Evolutionary conservation across 208 protist genomes (phyloP).

Genomic region (Leishmania turanica): DNA sequence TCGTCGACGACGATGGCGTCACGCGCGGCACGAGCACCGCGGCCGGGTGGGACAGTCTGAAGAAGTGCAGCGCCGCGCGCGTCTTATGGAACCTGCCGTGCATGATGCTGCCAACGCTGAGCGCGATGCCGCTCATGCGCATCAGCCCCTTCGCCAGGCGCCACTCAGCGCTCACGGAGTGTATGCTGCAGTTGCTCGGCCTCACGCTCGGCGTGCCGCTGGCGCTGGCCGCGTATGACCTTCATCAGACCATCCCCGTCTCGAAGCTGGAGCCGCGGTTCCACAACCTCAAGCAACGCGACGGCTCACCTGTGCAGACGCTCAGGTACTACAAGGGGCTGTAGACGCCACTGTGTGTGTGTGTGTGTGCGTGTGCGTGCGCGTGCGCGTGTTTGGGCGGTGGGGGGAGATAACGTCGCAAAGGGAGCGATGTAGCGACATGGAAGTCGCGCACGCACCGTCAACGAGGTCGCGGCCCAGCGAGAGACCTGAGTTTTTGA

Average conservation of each 20-base stretch:
- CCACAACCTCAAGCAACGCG: conserved; percentile 58
- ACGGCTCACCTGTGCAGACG: conserved; percentile 65
- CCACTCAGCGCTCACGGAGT: conserved; percentile 48
- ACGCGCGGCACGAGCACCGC: conserved; percentile 68
- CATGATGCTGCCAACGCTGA: conserved; percentile 89
- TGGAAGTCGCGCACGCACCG: neutral
- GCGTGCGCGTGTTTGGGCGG: neutral
- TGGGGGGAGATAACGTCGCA: neutral
- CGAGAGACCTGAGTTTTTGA: neutral
- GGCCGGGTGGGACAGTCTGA: conserved; percentile 80
- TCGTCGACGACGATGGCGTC: conserved; percentile 87
- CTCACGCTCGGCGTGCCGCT: conserved; percentile 73
- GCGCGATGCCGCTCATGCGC: conserved; percentile 68
- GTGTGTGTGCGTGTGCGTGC: neutral
- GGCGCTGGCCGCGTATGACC: conserved; percentile 69
- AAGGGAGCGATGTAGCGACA: neutral
- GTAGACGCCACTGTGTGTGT: conserved; percentile 29
- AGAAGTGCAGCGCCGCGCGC: conserved; percentile 81
- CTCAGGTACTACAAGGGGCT: conserved; percentile 89
- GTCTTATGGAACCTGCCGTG: conserved; percentile 82
- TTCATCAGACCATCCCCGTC: conserved; percentile 57
- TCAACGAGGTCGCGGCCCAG: neutral
- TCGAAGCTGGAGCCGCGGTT: conserved; percentile 63
- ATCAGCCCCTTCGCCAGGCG: conserved; percentile 31
- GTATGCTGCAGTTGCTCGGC: conserved; percentile 65